Evolutionary conservation across 2,329 filamentous ascomycete genomes (phyloP).

Genomic region (Hypomyces rosellus): DNA sequence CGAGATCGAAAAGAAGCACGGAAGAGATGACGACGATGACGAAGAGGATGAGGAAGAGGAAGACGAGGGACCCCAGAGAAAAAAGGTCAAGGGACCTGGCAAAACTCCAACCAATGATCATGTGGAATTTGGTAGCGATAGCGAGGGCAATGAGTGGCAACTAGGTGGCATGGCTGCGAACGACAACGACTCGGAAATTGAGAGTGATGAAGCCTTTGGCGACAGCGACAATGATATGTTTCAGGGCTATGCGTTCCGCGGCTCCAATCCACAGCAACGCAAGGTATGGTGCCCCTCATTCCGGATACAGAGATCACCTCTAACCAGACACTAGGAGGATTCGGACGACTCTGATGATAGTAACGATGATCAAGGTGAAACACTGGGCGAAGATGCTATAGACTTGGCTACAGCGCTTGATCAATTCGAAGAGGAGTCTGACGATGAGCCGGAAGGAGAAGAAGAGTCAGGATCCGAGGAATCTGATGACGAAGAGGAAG

Average conservation of each 20-base stretch:
- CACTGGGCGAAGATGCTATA: constrained; percentile 53
- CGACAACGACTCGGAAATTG: constrained; percentile 58
- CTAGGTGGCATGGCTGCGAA: constrained; percentile 56
- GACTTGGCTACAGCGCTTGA: constrained; percentile 53
- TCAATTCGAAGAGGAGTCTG: constrained; percentile 44
- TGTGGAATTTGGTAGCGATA: constrained; percentile 72
- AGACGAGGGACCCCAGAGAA: constrained; percentile 37
- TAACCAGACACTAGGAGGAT: constrained; percentile 41
- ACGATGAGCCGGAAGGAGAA: constrained; percentile 42
- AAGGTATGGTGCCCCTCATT: constrained; percentile 17
- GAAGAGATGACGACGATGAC: constrained; percentile 37
- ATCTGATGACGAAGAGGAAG: constrained; percentile 40
- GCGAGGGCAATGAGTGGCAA: constrained; percentile 79
- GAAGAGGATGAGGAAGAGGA: constrained; percentile 50
- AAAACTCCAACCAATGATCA: constrained; percentile 44
- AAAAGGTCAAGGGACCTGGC: constrained; percentile 36
- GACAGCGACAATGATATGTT: constrained; percentile 84
- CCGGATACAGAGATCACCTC: background rate
- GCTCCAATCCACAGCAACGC: constrained; percentile 33
- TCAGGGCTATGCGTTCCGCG: constrained; percentile 59
- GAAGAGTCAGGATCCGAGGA: constrained; percentile 37
- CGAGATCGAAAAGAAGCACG: constrained; percentile 39
- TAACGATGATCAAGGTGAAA: constrained; percentile 50
- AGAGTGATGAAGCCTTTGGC: constrained; percentile 75
- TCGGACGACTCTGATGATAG: constrained; percentile 45